Evolutionary conservation across 1,284 basidiomycete species (phyloP).

Genomic region (Macrocybe sp.): DNA sequence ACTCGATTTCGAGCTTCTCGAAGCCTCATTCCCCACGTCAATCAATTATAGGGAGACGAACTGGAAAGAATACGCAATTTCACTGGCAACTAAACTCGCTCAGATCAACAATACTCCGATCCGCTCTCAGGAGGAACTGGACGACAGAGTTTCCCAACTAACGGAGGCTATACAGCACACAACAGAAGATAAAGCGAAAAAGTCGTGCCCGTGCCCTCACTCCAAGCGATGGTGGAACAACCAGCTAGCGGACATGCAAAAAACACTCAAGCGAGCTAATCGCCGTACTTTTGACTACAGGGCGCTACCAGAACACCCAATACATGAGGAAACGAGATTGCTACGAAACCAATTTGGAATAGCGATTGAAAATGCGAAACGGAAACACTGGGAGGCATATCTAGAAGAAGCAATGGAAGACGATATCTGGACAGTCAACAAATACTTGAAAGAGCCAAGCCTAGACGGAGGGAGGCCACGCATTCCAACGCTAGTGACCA

Average conservation of each 20-base stretch:
- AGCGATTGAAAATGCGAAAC: too few species aligned
- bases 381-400: too few species aligned
- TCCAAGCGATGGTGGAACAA: conserved; percentile 23
- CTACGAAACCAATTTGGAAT: too few species aligned
- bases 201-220: conserved; percentile 10
- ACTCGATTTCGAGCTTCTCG: conserved; percentile 8
- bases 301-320: too few species aligned
- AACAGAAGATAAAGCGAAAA: conserved; percentile 16
- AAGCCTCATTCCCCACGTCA: neutral
- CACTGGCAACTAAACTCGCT: neutral
- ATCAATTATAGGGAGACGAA: conserved; percentile 15
- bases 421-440: too few species aligned
- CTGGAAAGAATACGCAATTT: conserved; percentile 5
- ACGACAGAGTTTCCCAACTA: conserved; percentile 5
- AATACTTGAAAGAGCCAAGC: too few species aligned
- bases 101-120: neutral
- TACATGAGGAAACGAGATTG: too few species aligned
- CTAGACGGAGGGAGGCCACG: too few species aligned
- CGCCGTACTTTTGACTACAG: neutral
- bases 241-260: conserved; percentile 11
- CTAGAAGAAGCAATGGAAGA: too few species aligned
- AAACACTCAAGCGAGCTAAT: conserved; percentile 6
- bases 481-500: too few species aligned
- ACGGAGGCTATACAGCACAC: conserved; percentile 11
- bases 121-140: conserved; percentile 3